phyloP scores from a whole-genome alignment of 169 alveolate genomes.

The Plasmodium gonderi region DNA sequence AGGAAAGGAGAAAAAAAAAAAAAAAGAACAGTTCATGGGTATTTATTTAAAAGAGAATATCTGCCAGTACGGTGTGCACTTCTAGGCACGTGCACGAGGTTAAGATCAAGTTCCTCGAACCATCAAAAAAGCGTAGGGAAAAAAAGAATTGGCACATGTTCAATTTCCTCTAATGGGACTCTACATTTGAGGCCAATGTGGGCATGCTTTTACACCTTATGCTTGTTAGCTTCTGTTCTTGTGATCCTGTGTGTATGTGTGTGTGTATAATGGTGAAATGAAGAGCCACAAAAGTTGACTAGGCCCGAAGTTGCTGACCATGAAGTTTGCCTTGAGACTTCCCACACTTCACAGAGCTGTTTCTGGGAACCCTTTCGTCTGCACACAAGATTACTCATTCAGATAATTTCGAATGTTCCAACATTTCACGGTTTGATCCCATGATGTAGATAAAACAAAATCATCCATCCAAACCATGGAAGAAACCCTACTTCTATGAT shows the following conservation, averaged over 20 bases:
- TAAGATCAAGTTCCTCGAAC: too few species aligned
- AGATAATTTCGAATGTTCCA: conserved; percentile 13
- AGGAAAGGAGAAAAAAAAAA: background rate
- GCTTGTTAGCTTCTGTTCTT: too few species aligned
- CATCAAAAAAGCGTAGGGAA: background rate
- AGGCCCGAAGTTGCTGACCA: too few species aligned
- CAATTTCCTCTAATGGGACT: too few species aligned
- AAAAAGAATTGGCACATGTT: background rate
- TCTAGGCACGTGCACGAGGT: background rate
- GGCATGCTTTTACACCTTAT: too few species aligned
- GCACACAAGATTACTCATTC: background rate
- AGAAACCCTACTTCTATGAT: conserved; percentile 46
- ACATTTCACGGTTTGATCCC: conserved; percentile 70
- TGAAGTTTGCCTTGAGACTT: too few species aligned
- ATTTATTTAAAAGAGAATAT: background rate
- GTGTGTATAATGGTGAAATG: background rate
- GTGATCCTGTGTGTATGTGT: too few species aligned
- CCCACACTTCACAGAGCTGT: too few species aligned
- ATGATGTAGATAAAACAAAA: conserved; percentile 31
- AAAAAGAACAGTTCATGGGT: background rate
- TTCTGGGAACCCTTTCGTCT: too few species aligned
- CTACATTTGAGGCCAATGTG: too few species aligned
- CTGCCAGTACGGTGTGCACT: background rate
- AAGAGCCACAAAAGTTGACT: background rate
- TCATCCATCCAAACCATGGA: conserved; percentile 63